Conservation (phyloP, 2,329 filamentous ascomycete species). For the Phialocephala sp. region DNA sequence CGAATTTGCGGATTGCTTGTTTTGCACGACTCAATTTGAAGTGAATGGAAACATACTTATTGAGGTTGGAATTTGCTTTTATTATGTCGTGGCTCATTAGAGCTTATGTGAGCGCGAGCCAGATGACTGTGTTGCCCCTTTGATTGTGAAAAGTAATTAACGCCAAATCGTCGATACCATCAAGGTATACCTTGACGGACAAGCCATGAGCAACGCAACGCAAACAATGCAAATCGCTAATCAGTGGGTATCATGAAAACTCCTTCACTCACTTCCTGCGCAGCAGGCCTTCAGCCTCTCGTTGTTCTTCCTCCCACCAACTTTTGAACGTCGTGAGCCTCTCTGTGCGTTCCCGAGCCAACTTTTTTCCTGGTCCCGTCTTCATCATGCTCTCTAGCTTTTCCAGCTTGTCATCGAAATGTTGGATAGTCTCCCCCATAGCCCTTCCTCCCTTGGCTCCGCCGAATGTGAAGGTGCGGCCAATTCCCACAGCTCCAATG, state of each 20-base stretch:
- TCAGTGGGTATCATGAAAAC: slow-evolving; percentile 25
- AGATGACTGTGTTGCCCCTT: neutral
- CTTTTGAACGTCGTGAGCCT: slow-evolving; percentile 58
- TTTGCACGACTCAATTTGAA: neutral
- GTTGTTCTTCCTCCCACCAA: slow-evolving; percentile 63
- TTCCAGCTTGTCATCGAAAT: slow-evolving; percentile 81
- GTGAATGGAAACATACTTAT: neutral
- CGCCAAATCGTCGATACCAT: slow-evolving; percentile 3
- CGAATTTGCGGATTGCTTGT: neutral
- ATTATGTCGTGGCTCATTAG: neutral
- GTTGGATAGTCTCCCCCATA: slow-evolving; percentile 70
- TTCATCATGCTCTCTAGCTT: slow-evolving; percentile 68
- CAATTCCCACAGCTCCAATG: slow-evolving; percentile 86
- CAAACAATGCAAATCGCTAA: slow-evolving; percentile 17
- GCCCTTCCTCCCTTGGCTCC: slow-evolving; percentile 64
- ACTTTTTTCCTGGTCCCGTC: slow-evolving; percentile 58
- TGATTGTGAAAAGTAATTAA: neutral
- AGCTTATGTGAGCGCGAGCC: neutral
- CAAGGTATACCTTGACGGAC: slow-evolving; percentile 22
- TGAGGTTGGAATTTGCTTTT: neutral
- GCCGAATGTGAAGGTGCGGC: slow-evolving; percentile 77
- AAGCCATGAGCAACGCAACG: neutral
- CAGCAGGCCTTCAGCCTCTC: slow-evolving; percentile 38
- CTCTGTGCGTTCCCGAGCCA: slow-evolving; percentile 60
- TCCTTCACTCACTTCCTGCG: slow-evolving; percentile 30